Evolutionary conservation across 2,329 filamentous ascomycete genomes (phyloP).

Genomic region (Lasiodiplodia sp.): DNA sequence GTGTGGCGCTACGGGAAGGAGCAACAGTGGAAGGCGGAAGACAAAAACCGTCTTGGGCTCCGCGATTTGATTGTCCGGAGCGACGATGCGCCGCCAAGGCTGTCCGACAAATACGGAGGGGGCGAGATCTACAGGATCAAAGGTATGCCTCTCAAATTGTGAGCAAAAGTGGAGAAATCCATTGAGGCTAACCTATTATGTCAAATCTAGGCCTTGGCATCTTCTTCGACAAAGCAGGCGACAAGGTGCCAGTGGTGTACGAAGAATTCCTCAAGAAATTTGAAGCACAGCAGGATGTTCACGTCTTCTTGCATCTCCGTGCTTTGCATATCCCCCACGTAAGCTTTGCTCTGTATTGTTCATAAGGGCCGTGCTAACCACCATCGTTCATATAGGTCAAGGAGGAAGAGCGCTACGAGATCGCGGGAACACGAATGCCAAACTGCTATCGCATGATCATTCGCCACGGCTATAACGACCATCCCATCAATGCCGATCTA

Average conservation of each 20-base stretch:
- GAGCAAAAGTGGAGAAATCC: background rate
- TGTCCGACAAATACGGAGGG: constrained; percentile 50
- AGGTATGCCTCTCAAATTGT: constrained; percentile 29
- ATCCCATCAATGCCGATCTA: constrained; percentile 71
- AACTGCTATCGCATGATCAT: constrained; percentile 74
- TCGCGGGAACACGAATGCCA: constrained; percentile 58
- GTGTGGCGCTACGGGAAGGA: constrained; percentile 84
- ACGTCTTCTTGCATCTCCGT: constrained; percentile 78
- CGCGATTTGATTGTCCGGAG: constrained; percentile 55
- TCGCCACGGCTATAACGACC: constrained; percentile 76
- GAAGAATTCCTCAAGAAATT: constrained; percentile 77
- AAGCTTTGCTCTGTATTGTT: constrained; percentile 31
- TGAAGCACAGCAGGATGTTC: constrained; percentile 69
- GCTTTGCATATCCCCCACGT: constrained; percentile 64
- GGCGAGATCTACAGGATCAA: constrained; percentile 49
- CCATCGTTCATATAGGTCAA: constrained; percentile 33
- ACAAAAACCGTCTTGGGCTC: constrained; percentile 62
- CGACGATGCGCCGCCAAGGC: constrained; percentile 44
- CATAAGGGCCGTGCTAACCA: background rate
- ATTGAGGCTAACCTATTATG: constrained; percentile 32
- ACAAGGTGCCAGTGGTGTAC: constrained; percentile 71
- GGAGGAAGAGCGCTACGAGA: constrained; percentile 57
- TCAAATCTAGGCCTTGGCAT: constrained; percentile 68
- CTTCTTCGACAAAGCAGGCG: constrained; percentile 80
- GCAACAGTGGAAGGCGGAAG: constrained; percentile 76